Evolutionary conservation across 2,329 filamentous ascomycete genomes (phyloP).

Genomic region (Fusarium graminum): DNA sequence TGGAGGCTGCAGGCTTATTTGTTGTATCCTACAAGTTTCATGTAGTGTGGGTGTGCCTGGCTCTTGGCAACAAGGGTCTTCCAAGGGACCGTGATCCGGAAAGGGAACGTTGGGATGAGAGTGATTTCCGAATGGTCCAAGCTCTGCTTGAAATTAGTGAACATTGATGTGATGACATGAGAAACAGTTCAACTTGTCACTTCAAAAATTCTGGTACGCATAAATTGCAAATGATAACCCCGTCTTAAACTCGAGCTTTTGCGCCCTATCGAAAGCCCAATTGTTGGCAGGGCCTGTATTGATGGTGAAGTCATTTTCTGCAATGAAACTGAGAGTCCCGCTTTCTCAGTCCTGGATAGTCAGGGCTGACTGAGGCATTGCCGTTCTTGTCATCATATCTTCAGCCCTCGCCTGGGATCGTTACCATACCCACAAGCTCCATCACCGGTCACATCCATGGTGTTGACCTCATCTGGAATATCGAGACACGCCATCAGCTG

Average conservation of each 20-base stretch:
- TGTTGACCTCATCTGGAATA: not conserved
- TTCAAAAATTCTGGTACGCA: not conserved
- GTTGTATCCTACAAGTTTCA: conserved; percentile 10
- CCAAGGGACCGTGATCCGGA: conserved; percentile 10
- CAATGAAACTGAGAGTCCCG: conserved; percentile 7
- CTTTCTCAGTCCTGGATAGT: conserved; percentile 37
- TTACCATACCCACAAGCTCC: conserved; percentile 16
- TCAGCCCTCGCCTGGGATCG: conserved; percentile 15
- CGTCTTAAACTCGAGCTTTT: too few relatives aligned
- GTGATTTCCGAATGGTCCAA: conserved; percentile 28
- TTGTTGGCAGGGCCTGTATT: conserved; percentile 3
- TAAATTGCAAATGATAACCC: not conserved
- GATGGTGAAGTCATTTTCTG: conserved; percentile 7
- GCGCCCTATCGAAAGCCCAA: not conserved
- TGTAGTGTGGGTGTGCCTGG: conserved; percentile 37
- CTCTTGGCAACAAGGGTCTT: conserved; percentile 35
- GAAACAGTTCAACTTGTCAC: conserved; percentile 13
- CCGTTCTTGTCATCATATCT: conserved; percentile 8
- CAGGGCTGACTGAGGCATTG: conserved; percentile 38
- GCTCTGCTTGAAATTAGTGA: not conserved
- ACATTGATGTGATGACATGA: conserved; percentile 29
- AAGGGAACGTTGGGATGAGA: conserved; percentile 14
- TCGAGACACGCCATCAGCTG: conserved; percentile 1
- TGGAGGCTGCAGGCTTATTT: conserved; percentile 11
- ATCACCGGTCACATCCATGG: conserved; percentile 14